These are phyloP conservation scores for Daldinia decipiens DNA, from an alignment of 495 filamentous ascomycete genomes.

Conservation along the genomic window DNA sequence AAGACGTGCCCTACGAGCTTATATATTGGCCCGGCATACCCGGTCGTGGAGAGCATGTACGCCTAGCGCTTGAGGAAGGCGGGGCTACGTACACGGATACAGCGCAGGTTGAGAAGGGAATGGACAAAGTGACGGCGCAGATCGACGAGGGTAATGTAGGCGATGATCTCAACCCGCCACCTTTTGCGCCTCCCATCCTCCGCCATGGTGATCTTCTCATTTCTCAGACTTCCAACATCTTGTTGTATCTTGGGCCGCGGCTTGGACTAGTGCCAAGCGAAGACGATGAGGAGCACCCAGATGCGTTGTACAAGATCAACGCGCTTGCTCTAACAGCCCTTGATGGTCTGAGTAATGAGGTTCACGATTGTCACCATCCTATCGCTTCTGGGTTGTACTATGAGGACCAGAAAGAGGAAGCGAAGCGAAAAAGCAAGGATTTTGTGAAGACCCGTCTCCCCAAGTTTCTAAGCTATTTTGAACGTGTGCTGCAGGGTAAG, in stretches of 20 bases:
- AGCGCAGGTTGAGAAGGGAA: slow-evolving; percentile 53
- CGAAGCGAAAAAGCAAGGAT: background rate
- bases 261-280: slow-evolving; percentile 60
- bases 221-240: slow-evolving; percentile 71
- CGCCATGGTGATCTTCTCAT: slow-evolving; percentile 67
- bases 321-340: slow-evolving; percentile 70
- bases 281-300: slow-evolving; percentile 53
- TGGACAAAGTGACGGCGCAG: slow-evolving; percentile 50
- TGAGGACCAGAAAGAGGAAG: slow-evolving; percentile 73
- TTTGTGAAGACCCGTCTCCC: slow-evolving; percentile 64
- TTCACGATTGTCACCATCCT: slow-evolving; percentile 75
- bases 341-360: slow-evolving; percentile 70
- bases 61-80: slow-evolving; percentile 71
- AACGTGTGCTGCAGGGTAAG: slow-evolving; percentile 66
- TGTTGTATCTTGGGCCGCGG: slow-evolving; percentile 66
- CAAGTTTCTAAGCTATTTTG: slow-evolving; percentile 73
- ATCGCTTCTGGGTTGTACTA: slow-evolving; percentile 66
- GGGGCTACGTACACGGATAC: slow-evolving; percentile 69
- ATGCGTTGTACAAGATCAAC: slow-evolving; percentile 63
- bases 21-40: slow-evolving; percentile 73
- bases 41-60: slow-evolving; percentile 72
- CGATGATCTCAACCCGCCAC: slow-evolving; percentile 64
- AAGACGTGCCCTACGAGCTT: slow-evolving; percentile 63
- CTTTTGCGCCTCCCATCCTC: slow-evolving; percentile 70
- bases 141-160: slow-evolving; percentile 50